phyloP scores from a whole-genome alignment of 1,139 yeast species.

The Saccharomyces hybrid region DNA sequence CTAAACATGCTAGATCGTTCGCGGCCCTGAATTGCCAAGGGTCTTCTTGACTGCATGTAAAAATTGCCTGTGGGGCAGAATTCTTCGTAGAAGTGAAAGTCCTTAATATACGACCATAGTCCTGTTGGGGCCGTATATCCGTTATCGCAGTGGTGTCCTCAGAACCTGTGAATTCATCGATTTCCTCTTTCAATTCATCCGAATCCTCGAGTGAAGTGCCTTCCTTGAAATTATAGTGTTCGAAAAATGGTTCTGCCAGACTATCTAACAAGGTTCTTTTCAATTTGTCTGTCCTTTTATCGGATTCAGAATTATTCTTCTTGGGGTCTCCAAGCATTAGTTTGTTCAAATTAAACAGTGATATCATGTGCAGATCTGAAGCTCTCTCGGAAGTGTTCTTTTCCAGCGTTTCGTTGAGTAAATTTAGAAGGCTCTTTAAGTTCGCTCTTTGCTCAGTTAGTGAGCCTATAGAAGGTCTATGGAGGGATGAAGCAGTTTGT shows the following conservation, averaged over 20 bases:
- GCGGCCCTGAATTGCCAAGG: conserved; percentile 83
- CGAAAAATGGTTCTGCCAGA: conserved; percentile 68
- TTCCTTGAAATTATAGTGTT: conserved; percentile 29
- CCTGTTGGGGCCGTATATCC: conserved; percentile 15
- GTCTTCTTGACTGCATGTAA: conserved; percentile 64
- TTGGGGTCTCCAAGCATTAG: conserved; percentile 38
- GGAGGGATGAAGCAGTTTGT: conserved; percentile 1
- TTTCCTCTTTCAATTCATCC: conserved; percentile 6
- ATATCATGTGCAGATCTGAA: conserved; percentile 30
- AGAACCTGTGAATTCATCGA: conserved; percentile 5
- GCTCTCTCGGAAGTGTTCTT: conserved; percentile 32
- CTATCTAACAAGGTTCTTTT: conserved; percentile 56
- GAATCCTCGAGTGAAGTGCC: conserved; percentile 24
- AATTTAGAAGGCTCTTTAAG: conserved; percentile 22
- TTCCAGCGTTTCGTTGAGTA: conserved; percentile 31
- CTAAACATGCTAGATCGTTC: conserved; percentile 80
- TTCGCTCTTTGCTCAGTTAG: conserved; percentile 22
- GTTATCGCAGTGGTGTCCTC: conserved; percentile 8
- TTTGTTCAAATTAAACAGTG: conserved; percentile 30
- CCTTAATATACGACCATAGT: conserved; percentile 39
- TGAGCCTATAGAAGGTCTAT: conserved; percentile 7
- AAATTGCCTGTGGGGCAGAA: conserved; percentile 69
- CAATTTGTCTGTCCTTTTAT: conserved; percentile 21
- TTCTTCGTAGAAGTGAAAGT: conserved; percentile 57
- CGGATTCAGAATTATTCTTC: conserved; percentile 17